Evolutionary conservation across 108 stramenopile species (phyloP).

Genomic region (Nitzschia sp.): DNA sequence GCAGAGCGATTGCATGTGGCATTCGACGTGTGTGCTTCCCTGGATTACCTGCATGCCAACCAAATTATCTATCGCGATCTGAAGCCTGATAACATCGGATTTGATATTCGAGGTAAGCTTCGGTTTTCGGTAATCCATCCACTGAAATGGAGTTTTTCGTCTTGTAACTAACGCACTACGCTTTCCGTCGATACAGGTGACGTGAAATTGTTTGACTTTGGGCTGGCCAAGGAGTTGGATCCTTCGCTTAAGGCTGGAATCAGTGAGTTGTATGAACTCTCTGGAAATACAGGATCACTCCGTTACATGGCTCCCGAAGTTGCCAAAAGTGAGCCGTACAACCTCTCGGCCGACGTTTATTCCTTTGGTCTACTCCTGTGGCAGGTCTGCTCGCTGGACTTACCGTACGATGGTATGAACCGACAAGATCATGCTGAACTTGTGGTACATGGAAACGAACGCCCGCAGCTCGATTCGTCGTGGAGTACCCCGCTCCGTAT

Average conservation of each 20-base stretch:
- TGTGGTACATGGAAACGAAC: slow-evolving; percentile 53
- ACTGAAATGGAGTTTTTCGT: not conserved
- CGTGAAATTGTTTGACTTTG: slow-evolving; percentile 68
- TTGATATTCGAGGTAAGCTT: slow-evolving; percentile 51
- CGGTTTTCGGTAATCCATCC: not conserved
- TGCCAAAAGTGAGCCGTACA: slow-evolving; percentile 67
- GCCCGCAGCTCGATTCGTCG: slow-evolving; percentile 48
- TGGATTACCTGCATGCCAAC: slow-evolving; percentile 67
- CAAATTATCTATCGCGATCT: slow-evolving; percentile 77
- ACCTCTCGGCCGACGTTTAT: slow-evolving; percentile 67
- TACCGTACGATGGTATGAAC: slow-evolving; percentile 66
- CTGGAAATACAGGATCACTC: slow-evolving; percentile 78
- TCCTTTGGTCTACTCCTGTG: slow-evolving; percentile 74
- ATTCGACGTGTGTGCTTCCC: slow-evolving; percentile 75
- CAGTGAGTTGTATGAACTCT: slow-evolving; percentile 68
- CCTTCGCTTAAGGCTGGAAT: slow-evolving; percentile 37
- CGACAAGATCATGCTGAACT: slow-evolving; percentile 49
- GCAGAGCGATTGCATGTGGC: slow-evolving; percentile 66
- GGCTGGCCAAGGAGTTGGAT: slow-evolving; percentile 60
- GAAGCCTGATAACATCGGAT: slow-evolving; percentile 72
- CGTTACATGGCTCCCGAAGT: slow-evolving; percentile 79
- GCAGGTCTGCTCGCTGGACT: slow-evolving; percentile 60
- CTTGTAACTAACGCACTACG: not conserved
- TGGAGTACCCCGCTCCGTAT: slow-evolving; percentile 68
- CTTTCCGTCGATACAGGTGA: slow-evolving; percentile 24